Percentiles rank a stretch among this genome's conserved stretches.
These are phyloP conservation scores for Cerrena zonata DNA, from an alignment of 1,284 basidiomycete genomes.

Conservation along the genomic window DNA sequence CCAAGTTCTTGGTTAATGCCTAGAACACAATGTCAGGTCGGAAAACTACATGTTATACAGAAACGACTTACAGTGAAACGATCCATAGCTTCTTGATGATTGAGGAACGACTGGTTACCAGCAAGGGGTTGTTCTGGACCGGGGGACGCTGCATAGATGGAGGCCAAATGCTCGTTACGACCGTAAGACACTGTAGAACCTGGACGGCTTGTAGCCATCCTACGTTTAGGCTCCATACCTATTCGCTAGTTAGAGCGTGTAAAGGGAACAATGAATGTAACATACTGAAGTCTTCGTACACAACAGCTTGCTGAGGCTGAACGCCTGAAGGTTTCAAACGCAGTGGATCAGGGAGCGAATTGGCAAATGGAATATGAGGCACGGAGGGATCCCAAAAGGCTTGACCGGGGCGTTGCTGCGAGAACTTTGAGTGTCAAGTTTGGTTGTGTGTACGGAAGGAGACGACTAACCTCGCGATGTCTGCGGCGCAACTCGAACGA, in stretches of 20 bases:
- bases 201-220: constrained; percentile 52
- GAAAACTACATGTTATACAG: neutral
- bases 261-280: constrained; percentile 6
- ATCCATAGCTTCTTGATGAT: constrained; percentile 71
- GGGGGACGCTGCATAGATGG: constrained; percentile 49
- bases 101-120: constrained; percentile 36
- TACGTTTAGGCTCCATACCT: constrained; percentile 52
- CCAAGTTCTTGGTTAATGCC: constrained; percentile 69
- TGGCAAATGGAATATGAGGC: constrained; percentile 69
- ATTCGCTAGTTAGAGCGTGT: neutral
- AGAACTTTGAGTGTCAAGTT: neutral
- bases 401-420: constrained; percentile 59
- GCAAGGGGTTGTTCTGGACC: constrained; percentile 36
- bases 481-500: constrained; percentile 83
- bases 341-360: constrained; percentile 83
- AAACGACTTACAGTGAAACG: constrained; percentile 54
- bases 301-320: constrained; percentile 75
- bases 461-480: constrained; percentile 81
- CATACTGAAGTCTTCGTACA: constrained; percentile 93
- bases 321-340: constrained; percentile 83
- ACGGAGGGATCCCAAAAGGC: constrained; percentile 84
- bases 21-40: constrained; percentile 9
- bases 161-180: constrained; percentile 38
- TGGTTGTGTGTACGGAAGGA: constrained; percentile 10
- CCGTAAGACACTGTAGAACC: constrained; percentile 56